These are phyloP conservation scores for Yarrowia bubula DNA, from an alignment of 805 yeast species.

Conservation along the genomic window DNA sequence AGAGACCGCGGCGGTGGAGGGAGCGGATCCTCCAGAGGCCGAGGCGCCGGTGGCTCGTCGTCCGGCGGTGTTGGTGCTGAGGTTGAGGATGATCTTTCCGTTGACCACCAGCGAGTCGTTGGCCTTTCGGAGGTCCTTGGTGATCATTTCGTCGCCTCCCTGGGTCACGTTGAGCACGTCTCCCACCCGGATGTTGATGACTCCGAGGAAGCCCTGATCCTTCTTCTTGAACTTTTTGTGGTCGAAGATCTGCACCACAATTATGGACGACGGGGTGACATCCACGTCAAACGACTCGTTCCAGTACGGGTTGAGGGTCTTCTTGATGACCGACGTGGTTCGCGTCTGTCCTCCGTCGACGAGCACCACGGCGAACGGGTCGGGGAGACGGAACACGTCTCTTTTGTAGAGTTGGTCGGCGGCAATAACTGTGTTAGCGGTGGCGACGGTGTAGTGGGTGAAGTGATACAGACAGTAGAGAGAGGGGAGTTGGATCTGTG, in stretches of 20 bases:
- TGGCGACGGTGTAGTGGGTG: too few species aligned
- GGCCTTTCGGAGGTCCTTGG: conserved; percentile 86
- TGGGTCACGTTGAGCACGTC: conserved; percentile 68
- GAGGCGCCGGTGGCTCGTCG: conserved; percentile 30
- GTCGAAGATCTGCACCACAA: conserved; percentile 93
- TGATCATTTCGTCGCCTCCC: conserved; percentile 68
- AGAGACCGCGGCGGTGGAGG: conserved; percentile 29
- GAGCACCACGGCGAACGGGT: conserved; percentile 95
- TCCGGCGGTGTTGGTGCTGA: conserved; percentile 39
- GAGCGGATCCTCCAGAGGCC: conserved; percentile 32
- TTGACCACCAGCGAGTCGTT: conserved; percentile 91
- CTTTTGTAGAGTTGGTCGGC: conserved; percentile 95
- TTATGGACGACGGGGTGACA: conserved; percentile 73
- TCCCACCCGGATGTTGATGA: conserved; percentile 84
- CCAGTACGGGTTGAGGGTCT: conserved; percentile 97
- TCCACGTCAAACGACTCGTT: conserved; percentile 81
- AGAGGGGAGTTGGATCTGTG: too few species aligned
- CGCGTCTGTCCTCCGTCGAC: conserved; percentile 97
- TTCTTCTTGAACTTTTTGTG: conserved; percentile 96
- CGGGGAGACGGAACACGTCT: conserved; percentile 92
- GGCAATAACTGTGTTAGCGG: conserved; percentile 57
- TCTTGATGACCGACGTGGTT: conserved; percentile 89
- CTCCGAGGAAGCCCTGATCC: conserved; percentile 98
- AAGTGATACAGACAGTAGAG: too few species aligned
- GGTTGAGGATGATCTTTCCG: conserved; percentile 75